Evolutionary conservation across 495 filamentous ascomycete species (phyloP), one percentile per base, ranked within the genome.

Genomic region (Sabuloglossum arenarium): DNA sequence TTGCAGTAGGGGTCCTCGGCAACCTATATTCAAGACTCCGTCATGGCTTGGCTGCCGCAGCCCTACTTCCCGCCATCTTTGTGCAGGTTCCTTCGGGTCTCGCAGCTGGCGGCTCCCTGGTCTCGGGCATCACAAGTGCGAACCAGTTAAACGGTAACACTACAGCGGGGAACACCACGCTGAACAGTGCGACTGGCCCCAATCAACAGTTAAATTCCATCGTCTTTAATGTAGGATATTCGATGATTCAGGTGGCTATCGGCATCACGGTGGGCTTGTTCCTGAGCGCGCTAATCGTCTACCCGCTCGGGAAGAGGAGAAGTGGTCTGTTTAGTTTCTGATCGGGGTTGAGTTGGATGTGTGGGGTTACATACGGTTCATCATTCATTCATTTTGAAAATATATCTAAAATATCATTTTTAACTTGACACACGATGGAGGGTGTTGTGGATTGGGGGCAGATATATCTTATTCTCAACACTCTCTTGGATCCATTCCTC

Each of bases 261-360:
- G 90, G 86, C 25, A 93, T 94, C 59, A 90, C 88, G 1, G 87
- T 95, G 1, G 90, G 90, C 8, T 67, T 97, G 31, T 95, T 94
- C 63, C 69, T 94, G 51, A 86, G 86, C 54, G 86, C 86, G 3
- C 63, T 95, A 59, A 71, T 94, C 25, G 81, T 96, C 3, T 97
- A 97, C 73, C 89, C 90, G 0, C 71, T 94, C 59, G 88, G 89
- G 11, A 96, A 95, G 71, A 83, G 82, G 65, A 79, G 88, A 58
- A 89, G 85, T 65, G 89, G 88, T 8, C 68, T 96, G 53, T 94
- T 94, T 62, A 88, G 82, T 62, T 93, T 95, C 65, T 96, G 67
- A 75, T n/a, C n/a, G n/a, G n/a, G n/a, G n/a, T n/a, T n/a, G n/a
- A n/a, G n/a, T n/a, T n/a, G n/a, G n/a, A n/a, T n/a, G n/a, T n/a